These are phyloP conservation scores for Fonsecaea pedrosoi DNA, from an alignment of 2,329 filamentous ascomycete species.

Conservation along the genomic window DNA sequence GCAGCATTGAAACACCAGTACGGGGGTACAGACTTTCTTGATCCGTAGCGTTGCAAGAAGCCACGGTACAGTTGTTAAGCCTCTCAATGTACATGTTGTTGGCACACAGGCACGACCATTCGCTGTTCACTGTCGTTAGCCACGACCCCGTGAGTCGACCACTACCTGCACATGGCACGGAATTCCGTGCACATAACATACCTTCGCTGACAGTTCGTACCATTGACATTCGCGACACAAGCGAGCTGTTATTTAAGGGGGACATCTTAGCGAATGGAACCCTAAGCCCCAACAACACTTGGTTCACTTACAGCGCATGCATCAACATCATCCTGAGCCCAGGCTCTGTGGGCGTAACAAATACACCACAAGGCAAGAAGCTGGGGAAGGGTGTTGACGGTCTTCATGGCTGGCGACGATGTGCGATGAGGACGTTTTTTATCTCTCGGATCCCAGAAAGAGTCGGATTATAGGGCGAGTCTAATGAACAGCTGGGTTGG, in stretches of 20 bases:
- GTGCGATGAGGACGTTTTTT: neutral
- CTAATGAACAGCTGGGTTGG: neutral
- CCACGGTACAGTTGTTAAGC: slow-evolving; percentile 35
- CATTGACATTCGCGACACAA: slow-evolving; percentile 37
- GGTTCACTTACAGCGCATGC: slow-evolving; percentile 32
- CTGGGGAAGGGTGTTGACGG: neutral
- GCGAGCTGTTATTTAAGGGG: slow-evolving; percentile 25
- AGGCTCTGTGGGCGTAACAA: neutral
- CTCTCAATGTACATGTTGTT: slow-evolving; percentile 35
- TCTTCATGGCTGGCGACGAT: neutral
- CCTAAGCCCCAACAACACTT: neutral
- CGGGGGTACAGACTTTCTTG: slow-evolving; percentile 37
- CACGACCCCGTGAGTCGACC: neutral
- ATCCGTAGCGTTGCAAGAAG: slow-evolving; percentile 34
- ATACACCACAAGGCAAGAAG: neutral
- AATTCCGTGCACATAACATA: slow-evolving; percentile 1
- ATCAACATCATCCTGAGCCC: slow-evolving; percentile 35
- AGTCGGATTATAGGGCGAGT: neutral
- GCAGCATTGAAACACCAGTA: neutral
- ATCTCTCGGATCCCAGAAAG: neutral
- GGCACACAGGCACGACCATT: slow-evolving; percentile 40
- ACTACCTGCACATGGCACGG: neutral
- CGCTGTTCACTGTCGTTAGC: slow-evolving; percentile 17
- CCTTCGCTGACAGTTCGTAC: slow-evolving; percentile 35
- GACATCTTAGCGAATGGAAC: neutral